Percentiles rank a stretch among this genome's conserved stretches.
Conservation (phyloP, 192 early-diverging fungal genomes). For the Kappamyces sp. region DNA sequence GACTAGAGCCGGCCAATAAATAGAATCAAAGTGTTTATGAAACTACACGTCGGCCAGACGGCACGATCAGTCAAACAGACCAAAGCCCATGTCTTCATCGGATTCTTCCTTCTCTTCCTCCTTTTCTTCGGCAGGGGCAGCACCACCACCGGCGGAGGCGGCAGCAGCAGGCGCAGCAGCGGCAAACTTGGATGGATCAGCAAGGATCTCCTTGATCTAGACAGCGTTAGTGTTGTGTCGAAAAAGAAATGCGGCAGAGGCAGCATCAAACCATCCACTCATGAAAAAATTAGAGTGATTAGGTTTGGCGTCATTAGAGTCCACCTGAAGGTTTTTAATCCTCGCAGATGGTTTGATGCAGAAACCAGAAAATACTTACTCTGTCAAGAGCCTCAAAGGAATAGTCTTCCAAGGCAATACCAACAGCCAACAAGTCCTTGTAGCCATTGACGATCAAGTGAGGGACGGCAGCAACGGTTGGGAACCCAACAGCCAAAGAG, state of each 20-base stretch:
- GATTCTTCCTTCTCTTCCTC: slow-evolving; percentile 54
- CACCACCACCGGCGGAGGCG: slow-evolving; percentile 48
- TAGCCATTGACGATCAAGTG: slow-evolving; percentile 96
- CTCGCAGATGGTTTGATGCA: slow-evolving; percentile 6
- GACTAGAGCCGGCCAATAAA: too few relatives aligned
- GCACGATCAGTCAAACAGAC: slow-evolving; percentile 72
- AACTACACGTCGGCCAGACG: not conserved
- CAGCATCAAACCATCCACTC: slow-evolving; percentile 30
- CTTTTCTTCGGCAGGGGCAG: slow-evolving; percentile 50
- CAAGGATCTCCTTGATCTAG: slow-evolving; percentile 90
- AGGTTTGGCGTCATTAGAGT: slow-evolving; percentile 30
- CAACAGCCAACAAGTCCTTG: slow-evolving; percentile 93
- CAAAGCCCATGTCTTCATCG: slow-evolving; percentile 91
- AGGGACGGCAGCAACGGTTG: slow-evolving; percentile 72
- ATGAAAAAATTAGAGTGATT: slow-evolving; percentile 73
- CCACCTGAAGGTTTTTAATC: slow-evolving; percentile 18
- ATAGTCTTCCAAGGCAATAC: slow-evolving; percentile 81
- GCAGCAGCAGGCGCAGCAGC: slow-evolving; percentile 70
- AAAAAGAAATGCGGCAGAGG: slow-evolving; percentile 7
- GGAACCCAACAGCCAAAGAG: slow-evolving; percentile 60
- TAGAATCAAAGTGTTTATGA: not conserved
- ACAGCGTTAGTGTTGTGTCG: not conserved
- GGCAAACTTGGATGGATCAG: slow-evolving; percentile 84
- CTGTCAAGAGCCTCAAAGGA: slow-evolving; percentile 83
- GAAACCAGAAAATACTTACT: slow-evolving; percentile 34